Conservation (phyloP, 441 rosid species). For the Gossypium gossypioides region DNA sequence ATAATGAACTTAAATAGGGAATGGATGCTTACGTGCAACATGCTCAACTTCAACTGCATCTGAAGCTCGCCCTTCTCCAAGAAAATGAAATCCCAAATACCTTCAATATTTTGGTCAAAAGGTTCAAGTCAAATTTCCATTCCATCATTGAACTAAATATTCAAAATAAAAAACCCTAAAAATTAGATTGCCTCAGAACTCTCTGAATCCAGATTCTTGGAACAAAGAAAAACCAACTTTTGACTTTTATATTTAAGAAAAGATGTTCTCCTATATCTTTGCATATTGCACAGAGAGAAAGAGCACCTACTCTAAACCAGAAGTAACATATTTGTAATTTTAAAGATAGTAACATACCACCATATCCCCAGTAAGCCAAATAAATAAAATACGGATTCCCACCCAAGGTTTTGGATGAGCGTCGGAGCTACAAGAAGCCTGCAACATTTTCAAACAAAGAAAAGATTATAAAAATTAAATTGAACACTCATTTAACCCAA, state of each 20-base stretch:
- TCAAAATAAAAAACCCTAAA: neutral
- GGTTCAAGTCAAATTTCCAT: conserved; percentile 18
- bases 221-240: neutral
- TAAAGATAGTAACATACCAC: conserved; percentile 44
- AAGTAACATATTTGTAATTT: conserved; percentile 5
- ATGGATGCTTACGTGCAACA: conserved; percentile 32
- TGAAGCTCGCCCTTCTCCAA: conserved; percentile 37
- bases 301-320: conserved; percentile 1
- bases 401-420: conserved; percentile 66
- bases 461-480: neutral
- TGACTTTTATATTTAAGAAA: neutral
- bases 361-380: conserved; percentile 69
- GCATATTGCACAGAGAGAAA: neutral
- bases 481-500: neutral
- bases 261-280: neutral
- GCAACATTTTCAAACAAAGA: conserved; percentile 29
- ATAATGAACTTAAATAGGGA: conserved; percentile 6
- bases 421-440: conserved; percentile 93
- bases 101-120: conserved; percentile 38
- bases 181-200: neutral
- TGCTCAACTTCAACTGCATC: conserved; percentile 26
- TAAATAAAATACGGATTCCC: conserved; percentile 82
- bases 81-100: conserved; percentile 61
- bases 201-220: neutral
- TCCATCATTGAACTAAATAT: conserved; percentile 8